Evolutionary conservation across 2,329 filamentous ascomycete species (phyloP).

Genomic region (Aspergillus niger): DNA sequence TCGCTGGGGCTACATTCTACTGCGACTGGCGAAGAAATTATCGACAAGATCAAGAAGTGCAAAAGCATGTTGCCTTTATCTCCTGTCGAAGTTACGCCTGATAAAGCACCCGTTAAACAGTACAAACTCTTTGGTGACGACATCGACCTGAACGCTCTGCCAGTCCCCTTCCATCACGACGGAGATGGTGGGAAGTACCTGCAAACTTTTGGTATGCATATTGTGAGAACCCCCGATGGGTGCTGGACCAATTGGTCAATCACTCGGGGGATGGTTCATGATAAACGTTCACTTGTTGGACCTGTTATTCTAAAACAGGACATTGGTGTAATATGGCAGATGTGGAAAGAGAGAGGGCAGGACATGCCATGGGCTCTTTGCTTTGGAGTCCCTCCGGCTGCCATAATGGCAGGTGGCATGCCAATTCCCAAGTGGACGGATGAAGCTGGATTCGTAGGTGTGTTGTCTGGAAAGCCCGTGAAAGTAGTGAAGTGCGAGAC

Average conservation of each 20-base stretch:
- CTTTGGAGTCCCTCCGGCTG: slow-evolving; percentile 54
- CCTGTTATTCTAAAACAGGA: slow-evolving; percentile 49
- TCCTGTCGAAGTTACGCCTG: slow-evolving; percentile 37
- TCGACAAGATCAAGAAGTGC: slow-evolving; percentile 46
- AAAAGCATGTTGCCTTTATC: slow-evolving; percentile 34
- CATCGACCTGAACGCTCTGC: slow-evolving; percentile 48
- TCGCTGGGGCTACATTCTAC: slow-evolving; percentile 46
- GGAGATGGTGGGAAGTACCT: slow-evolving; percentile 54
- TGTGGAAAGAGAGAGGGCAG: slow-evolving; percentile 50
- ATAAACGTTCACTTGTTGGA: slow-evolving; percentile 34
- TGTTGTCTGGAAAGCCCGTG: slow-evolving; percentile 48
- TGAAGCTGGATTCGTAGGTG: slow-evolving; percentile 53
- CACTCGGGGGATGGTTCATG: slow-evolving; percentile 50
- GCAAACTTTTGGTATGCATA: slow-evolving; percentile 54
- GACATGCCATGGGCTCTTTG: slow-evolving; percentile 53
- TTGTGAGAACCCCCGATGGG: slow-evolving; percentile 49
- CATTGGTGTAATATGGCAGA: slow-evolving; percentile 49
- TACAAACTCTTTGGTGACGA: slow-evolving; percentile 40
- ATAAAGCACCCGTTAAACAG: slow-evolving; percentile 45
- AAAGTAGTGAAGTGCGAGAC: slow-evolving; percentile 56
- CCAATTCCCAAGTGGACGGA: slow-evolving; percentile 52
- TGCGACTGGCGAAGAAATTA: slow-evolving; percentile 41
- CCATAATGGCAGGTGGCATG: slow-evolving; percentile 53
- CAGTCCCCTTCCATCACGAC: slow-evolving; percentile 47
- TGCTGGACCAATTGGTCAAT: slow-evolving; percentile 50